Evolutionary conservation across 495 filamentous ascomycete genomes (phyloP).

Genomic region (Trichoderma virens): DNA sequence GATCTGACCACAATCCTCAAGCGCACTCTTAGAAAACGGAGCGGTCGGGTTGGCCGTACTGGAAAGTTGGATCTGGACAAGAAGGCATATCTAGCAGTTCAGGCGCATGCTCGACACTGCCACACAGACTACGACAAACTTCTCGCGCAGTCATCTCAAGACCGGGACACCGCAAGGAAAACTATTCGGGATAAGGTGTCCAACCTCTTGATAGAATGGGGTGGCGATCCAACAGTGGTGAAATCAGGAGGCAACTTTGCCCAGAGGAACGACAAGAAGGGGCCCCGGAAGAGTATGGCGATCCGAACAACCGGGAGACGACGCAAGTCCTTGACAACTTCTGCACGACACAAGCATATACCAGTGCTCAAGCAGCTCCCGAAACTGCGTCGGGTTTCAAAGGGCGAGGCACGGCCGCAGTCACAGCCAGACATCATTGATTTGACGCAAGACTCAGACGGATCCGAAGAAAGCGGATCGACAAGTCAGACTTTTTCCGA

Average conservation of each 20-base stretch:
- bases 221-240: background rate
- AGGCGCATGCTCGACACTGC: slow-evolving; percentile 30
- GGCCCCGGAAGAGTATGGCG: background rate
- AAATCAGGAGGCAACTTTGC: background rate
- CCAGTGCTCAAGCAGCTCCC: background rate
- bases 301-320: background rate
- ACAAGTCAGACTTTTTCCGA: background rate
- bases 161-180: background rate
- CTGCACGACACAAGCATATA: background rate
- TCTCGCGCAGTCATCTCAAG: background rate
- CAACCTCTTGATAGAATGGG: background rate
- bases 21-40: slow-evolving; percentile 25
- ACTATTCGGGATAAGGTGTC: background rate
- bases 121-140: slow-evolving; percentile 30
- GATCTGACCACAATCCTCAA: slow-evolving; percentile 18
- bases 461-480: background rate
- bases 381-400: background rate
- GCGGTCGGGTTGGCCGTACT: slow-evolving; percentile 29
- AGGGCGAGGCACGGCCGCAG: background rate
- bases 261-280: background rate
- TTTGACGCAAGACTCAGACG: background rate
- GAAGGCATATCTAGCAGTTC: slow-evolving; percentile 28
- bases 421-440: background rate
- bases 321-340: background rate
- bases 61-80: slow-evolving; percentile 19